Evolutionary conservation across 169 alveolate species (phyloP).

Genomic region (Plasmodium cynomolgi): DNA sequence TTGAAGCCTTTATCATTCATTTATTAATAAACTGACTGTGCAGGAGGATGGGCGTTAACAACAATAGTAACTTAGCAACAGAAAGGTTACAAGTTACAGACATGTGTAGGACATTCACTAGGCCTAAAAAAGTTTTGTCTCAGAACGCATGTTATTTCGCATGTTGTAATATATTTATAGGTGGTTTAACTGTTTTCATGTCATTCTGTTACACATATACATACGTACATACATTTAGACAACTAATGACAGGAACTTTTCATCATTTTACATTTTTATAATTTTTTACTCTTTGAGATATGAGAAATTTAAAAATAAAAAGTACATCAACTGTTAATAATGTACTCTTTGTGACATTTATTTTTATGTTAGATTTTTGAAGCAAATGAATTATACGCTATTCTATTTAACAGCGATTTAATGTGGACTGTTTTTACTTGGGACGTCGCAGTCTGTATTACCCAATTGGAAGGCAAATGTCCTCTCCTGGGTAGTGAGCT

Average conservation of each 20-base stretch:
- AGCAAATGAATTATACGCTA: neutral
- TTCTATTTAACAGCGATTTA: slow-evolving; percentile 1
- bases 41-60: neutral
- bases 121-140: neutral
- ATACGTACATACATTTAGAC: neutral
- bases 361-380: neutral
- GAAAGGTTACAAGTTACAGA: neutral
- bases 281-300: neutral
- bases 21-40: neutral
- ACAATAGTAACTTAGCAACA: neutral
- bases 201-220: neutral
- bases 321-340: neutral
- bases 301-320: neutral
- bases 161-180: neutral
- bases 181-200: neutral
- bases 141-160: neutral
- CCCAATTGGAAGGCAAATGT: neutral
- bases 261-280: neutral
- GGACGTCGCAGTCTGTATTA: neutral
- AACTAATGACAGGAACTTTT: neutral
- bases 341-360: neutral
- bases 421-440: neutral
- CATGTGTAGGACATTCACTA: neutral
- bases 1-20: neutral
- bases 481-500: neutral